Evolutionary conservation across 2,329 filamentous ascomycete genomes (phyloP).

Genomic region (Penicillium glabrum): DNA sequence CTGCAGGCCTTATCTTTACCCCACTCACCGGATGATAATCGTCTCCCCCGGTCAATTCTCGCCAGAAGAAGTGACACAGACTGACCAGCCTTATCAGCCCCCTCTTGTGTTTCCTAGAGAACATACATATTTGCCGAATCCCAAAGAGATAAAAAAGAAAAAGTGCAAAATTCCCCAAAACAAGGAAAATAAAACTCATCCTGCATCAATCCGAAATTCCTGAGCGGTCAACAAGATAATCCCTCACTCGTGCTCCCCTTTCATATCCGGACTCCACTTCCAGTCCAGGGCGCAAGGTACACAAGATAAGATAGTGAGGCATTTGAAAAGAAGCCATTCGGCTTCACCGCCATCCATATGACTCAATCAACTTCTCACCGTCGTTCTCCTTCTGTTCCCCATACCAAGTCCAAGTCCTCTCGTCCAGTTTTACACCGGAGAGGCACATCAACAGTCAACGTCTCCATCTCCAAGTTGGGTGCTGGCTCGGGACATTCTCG

Average conservation of each 20-base stretch:
- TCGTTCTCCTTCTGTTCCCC: constrained; percentile 33
- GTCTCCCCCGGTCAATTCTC: not conserved
- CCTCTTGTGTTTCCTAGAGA: constrained; percentile 8
- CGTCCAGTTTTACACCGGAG: constrained; percentile 36
- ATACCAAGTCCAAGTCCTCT: constrained; percentile 31
- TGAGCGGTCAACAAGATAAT: constrained; percentile 20
- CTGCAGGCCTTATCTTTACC: not conserved
- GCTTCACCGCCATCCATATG: constrained; percentile 40
- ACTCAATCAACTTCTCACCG: constrained; percentile 36
- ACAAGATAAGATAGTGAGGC: constrained; percentile 24
- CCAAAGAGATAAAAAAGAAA: not conserved
- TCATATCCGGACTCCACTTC: constrained; percentile 24
- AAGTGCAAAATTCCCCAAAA: not conserved
- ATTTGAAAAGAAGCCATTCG: constrained; percentile 23
- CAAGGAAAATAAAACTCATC: not conserved
- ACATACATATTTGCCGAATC: constrained; percentile 14
- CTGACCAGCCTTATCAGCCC: constrained; percentile 19
- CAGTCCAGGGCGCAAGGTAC: constrained; percentile 14
- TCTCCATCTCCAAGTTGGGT: constrained; percentile 36
- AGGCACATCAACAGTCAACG: constrained; percentile 29
- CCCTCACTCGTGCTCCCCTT: constrained; percentile 28
- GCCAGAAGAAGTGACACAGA: not conserved
- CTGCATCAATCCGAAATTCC: constrained; percentile 6
- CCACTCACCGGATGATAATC: not conserved
- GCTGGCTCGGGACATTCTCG: constrained; percentile 21